A percentile compares a stretch with the other conserved stretches of the same genome.
phyloP scores from a whole-genome alignment of 2,329 filamentous ascomycete genomes.

The Penicillium sp. region DNA sequence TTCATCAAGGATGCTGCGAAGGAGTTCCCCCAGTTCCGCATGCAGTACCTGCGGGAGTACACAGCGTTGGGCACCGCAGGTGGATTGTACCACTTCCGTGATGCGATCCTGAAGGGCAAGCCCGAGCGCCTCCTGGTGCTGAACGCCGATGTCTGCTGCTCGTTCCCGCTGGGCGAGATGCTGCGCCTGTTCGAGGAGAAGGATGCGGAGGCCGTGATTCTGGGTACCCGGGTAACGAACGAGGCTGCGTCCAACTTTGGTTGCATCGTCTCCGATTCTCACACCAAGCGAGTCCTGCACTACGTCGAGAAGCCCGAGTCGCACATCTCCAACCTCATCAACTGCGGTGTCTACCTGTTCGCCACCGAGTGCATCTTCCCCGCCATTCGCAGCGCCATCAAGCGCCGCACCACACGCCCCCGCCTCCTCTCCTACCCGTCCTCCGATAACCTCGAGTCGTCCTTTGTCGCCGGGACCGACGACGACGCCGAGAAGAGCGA shows the following conservation, averaged over 20 bases:
- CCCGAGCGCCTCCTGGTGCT: constrained; percentile 96
- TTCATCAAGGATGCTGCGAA: constrained; percentile 90
- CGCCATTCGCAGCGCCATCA: constrained; percentile 90
- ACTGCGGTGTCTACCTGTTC: constrained; percentile 98
- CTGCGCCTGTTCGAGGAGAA: constrained; percentile 90
- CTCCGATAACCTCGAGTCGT: constrained; percentile 83
- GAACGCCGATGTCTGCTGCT: constrained; percentile 98
- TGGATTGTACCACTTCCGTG: constrained; percentile 97
- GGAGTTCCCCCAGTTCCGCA: constrained; percentile 83
- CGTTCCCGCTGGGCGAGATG: constrained; percentile 95
- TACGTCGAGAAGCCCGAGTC: constrained; percentile 99
- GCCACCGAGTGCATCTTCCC: constrained; percentile 95
- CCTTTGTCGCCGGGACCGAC: constrained; percentile 65
- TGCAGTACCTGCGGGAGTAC: constrained; percentile 97
- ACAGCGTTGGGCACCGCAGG: constrained; percentile 93
- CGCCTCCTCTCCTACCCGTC: constrained; percentile 94
- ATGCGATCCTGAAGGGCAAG: constrained; percentile 93
- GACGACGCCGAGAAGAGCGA: constrained; percentile 77
- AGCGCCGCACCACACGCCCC: constrained; percentile 88
- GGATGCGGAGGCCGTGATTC: constrained; percentile 93
- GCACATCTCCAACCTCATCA: constrained; percentile 97
- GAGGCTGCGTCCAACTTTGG: constrained; percentile 95
- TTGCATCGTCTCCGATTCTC: constrained; percentile 92
- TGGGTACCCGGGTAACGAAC: constrained; percentile 87
- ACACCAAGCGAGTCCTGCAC: constrained; percentile 93